Evolutionary conservation across 2,329 filamentous ascomycete genomes (phyloP), one percentile per base, ranked within the genome.

Genomic region (Cordyceps militaris): DNA sequence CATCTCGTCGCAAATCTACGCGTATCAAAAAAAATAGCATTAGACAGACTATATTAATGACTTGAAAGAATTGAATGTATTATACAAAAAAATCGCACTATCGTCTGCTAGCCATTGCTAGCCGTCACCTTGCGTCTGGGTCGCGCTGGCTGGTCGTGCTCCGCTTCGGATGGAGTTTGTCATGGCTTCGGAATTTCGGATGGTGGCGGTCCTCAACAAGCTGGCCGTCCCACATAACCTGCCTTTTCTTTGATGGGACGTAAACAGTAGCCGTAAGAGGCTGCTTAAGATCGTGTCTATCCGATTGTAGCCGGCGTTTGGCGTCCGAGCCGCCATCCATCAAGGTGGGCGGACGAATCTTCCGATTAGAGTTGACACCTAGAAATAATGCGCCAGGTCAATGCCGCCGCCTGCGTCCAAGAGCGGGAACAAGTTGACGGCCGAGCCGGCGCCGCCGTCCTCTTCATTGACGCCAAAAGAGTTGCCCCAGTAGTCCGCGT

Each of bases 401-500:
- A 82, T 81, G 8, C 79, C 78, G 0, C 79, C 79, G 1, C 78
- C 76, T 0, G 73, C 73, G 38, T 81, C 79, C 36, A 81, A 65
- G 48, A 81, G 59, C 1, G 79, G 75, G 62, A 82, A 82, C 14
- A 81, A 56, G 54, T 81, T 81, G 23, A 81, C 56, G 61, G 59
- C 76, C 64, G 65, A 79, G 65, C 58, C 74, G 61, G 75, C 71
- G 54, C 79, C 77, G 11, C 30, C 44, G 4, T 66, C 69, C 5
- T 76, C 76, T 11, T 65, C 66, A 0, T 36, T 36, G 28, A 50
- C 55, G 8, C 73, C 72, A 19, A 73, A 65, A 4, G 69, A 68
- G 1, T 66, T 70, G 51, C 68, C 69, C 66, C 76, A 71, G 9
- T 73, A 69, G 2, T 70, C 71, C 3, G 71, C 69, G 56, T 78